Conservation (phyloP, 352 stramenopile species). For the Plasmopara muralis region DNA sequence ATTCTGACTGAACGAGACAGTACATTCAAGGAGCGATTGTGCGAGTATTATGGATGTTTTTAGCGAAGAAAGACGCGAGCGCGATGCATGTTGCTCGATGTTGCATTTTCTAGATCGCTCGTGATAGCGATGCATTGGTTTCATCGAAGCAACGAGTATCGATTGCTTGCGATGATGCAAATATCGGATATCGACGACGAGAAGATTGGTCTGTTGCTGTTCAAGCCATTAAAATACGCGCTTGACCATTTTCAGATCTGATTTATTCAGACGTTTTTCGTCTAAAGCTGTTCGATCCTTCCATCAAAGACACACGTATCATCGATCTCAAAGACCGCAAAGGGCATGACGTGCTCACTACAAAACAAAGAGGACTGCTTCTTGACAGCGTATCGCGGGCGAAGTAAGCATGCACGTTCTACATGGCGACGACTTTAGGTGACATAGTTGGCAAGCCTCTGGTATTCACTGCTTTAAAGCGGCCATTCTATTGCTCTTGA, state of each 20-base stretch:
- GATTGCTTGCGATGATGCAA: constrained; percentile 1
- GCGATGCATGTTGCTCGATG: constrained; percentile 21
- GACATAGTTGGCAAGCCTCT: constrained; percentile 9
- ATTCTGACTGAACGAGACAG: constrained; percentile 9
- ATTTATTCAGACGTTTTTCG: not conserved
- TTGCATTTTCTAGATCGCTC: constrained; percentile 9
- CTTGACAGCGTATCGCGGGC: constrained; percentile 6
- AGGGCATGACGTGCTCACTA: too few relatives aligned
- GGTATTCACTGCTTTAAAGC: constrained; percentile 9
- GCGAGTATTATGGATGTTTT: constrained; percentile 5
- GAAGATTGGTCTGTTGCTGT: constrained; percentile 21
- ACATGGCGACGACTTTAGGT: constrained; percentile 14
- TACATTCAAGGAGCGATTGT: constrained; percentile 2
- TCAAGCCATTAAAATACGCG: constrained; percentile 19
- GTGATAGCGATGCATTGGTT: constrained; percentile 14
- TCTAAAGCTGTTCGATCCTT: constrained; percentile 1
- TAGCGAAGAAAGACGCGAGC: constrained; percentile 10
- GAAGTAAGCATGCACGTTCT: constrained; percentile 7
- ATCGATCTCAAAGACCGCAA: not conserved
- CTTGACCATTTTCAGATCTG: constrained; percentile 13
- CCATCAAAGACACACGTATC: constrained; percentile 1
- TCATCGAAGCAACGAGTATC: constrained; percentile 23
- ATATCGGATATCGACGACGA: constrained; percentile 23
- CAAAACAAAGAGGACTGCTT: not conserved
- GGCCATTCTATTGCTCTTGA: constrained; percentile 9